A percentile compares a stretch with the other conserved stretches of the same genome.
Conservation (phyloP, 768 basidiomycete species). For the Infundibulicybe gibba region DNA sequence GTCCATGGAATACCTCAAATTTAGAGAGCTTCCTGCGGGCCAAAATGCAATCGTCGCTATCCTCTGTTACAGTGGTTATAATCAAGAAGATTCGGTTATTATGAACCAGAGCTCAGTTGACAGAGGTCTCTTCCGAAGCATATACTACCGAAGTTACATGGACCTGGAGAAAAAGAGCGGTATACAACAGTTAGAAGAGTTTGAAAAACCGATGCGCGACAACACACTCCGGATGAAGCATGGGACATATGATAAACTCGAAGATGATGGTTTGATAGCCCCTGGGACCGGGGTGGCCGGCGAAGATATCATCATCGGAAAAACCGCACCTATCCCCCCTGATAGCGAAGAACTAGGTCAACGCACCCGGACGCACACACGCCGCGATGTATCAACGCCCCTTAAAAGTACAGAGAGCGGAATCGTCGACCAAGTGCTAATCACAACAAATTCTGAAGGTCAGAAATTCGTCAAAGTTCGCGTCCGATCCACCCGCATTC, state of each 20-base stretch:
- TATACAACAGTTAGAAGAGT: slow-evolving; percentile 87
- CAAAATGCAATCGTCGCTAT: slow-evolving; percentile 99
- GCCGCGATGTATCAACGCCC: slow-evolving; percentile 95
- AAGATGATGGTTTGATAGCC: slow-evolving; percentile 93
- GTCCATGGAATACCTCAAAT: slow-evolving; percentile 98
- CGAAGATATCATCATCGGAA: slow-evolving; percentile 99
- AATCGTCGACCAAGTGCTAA: slow-evolving; percentile 94
- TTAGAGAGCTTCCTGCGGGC: slow-evolving; percentile 97
- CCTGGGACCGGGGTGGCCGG: slow-evolving; percentile 93
- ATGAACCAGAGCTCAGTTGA: slow-evolving; percentile 99
- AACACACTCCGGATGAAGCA: slow-evolving; percentile 96
- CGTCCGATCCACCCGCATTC: slow-evolving; percentile 91
- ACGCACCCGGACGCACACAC: slow-evolving; percentile 87
- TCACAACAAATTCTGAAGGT: slow-evolving; percentile 94
- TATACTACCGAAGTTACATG: slow-evolving; percentile 98
- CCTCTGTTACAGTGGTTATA: slow-evolving; percentile 98
- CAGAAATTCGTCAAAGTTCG: slow-evolving; percentile 99
- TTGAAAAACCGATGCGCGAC: slow-evolving; percentile 93
- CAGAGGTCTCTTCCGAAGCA: slow-evolving; percentile 95
- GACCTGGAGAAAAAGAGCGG: slow-evolving; percentile 98
- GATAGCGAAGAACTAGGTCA: slow-evolving; percentile 98
- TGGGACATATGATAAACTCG: slow-evolving; percentile 97
- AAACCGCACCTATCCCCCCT: slow-evolving; percentile 94
- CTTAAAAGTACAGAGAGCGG: slow-evolving; percentile 98
- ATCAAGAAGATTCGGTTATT: slow-evolving; percentile 99